Conservation (phyloP, 768 basidiomycete genomes). For the Lactifluus subvellereus region DNA sequence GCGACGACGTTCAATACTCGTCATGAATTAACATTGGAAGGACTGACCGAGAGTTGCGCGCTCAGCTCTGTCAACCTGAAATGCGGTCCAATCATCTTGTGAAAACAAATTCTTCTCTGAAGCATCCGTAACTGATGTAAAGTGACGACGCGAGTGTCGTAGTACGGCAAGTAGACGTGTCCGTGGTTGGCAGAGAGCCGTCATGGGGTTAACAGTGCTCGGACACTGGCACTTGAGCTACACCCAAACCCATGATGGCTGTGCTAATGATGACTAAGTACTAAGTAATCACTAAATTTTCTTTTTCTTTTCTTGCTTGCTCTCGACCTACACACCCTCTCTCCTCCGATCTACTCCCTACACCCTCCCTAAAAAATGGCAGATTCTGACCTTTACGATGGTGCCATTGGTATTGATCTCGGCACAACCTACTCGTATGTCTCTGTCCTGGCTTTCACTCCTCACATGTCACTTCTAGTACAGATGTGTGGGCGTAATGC, state of each 20-base stretch:
- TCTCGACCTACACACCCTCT: slow-evolving; percentile 29
- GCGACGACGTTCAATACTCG: slow-evolving; percentile 20
- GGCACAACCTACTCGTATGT: slow-evolving; percentile 95
- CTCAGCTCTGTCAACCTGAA: slow-evolving; percentile 55
- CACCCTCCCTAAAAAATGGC: slow-evolving; percentile 44
- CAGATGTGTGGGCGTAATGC: slow-evolving; percentile 98
- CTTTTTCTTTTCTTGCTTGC: neutral
- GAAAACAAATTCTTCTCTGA: slow-evolving; percentile 34
- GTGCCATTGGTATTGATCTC: slow-evolving; percentile 95
- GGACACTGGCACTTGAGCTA: no score
- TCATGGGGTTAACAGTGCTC: neutral
- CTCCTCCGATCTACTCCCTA: slow-evolving; percentile 29
- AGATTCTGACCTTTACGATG: slow-evolving; percentile 78
- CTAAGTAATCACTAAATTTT: slow-evolving; percentile 11
- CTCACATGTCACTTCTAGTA: slow-evolving; percentile 26
- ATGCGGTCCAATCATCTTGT: slow-evolving; percentile 57
- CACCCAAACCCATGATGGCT: no score
- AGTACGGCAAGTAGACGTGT: slow-evolving; percentile 4
- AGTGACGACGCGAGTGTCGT: neutral
- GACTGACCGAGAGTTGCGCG: slow-evolving; percentile 50
- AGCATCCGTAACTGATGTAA: slow-evolving; percentile 20
- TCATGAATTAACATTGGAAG: slow-evolving; percentile 19
- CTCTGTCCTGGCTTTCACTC: neutral
- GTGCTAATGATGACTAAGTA: slow-evolving; percentile 15
- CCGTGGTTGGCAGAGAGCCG: slow-evolving; percentile 26